Percentiles rank a stretch among this genome's conserved stretches.
These are phyloP conservation scores for Chlorella variabilis DNA, from an alignment of 163 green algal species.

Conservation along the genomic window DNA sequence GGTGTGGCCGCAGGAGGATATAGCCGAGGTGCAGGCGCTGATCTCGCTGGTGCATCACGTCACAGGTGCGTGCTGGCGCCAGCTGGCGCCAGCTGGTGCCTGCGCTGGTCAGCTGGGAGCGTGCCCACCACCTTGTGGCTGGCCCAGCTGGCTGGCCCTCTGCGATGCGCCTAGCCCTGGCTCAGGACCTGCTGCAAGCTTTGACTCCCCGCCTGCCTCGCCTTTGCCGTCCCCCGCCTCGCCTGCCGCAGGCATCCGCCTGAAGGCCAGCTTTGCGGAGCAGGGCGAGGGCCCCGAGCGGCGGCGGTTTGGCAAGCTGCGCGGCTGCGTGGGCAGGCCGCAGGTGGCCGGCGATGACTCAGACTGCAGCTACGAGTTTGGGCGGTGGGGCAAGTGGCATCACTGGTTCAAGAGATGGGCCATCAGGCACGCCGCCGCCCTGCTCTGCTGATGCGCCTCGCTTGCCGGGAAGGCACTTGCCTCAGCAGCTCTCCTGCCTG, in stretches of 20 bases:
- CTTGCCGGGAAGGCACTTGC: too few relatives aligned
- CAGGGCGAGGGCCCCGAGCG: neutral
- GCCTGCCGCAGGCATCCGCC: neutral
- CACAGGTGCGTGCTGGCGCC: slow-evolving; percentile 8
- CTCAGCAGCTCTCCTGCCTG: neutral
- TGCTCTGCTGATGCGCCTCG: too few relatives aligned
- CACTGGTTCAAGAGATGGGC: neutral
- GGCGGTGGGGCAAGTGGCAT: neutral
- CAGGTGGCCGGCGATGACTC: neutral
- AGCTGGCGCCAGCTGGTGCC: too few relatives aligned
- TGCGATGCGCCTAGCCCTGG: too few relatives aligned
- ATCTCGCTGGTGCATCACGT: slow-evolving; percentile 40
- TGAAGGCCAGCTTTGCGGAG: slow-evolving; percentile 2
- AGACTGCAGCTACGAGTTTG: neutral
- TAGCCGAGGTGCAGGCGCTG: slow-evolving; percentile 30
- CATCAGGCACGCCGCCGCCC: neutral
- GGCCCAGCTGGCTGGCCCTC: too few relatives aligned
- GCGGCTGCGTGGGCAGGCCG: neutral
- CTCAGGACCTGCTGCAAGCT: too few relatives aligned
- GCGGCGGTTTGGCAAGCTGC: neutral
- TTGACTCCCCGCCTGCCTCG: too few relatives aligned
- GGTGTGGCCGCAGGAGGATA: slow-evolving; percentile 46
- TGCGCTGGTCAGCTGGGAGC: too few relatives aligned
- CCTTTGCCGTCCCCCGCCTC: too few relatives aligned
- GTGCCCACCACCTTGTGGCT: too few relatives aligned